Evolutionary conservation across 2,329 filamentous ascomycete species (phyloP).

Genomic region (Colletotrichum filicis): DNA sequence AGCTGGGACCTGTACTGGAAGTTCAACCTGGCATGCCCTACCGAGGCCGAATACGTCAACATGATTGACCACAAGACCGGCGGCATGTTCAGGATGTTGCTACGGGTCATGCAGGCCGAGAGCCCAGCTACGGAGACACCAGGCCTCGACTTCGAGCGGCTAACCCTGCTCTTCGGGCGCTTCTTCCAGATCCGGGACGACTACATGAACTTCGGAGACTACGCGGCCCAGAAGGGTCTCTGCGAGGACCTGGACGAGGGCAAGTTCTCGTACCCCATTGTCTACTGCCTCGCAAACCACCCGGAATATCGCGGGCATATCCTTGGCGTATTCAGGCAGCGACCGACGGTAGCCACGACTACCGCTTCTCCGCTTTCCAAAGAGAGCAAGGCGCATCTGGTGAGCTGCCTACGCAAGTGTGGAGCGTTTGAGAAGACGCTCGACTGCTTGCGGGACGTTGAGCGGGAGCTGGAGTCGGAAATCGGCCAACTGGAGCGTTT

Average conservation of each 20-base stretch:
- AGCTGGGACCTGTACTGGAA: conserved; percentile 43
- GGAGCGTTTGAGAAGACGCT: no score
- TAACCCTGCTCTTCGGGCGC: conserved; percentile 38
- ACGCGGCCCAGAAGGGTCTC: conserved; percentile 51
- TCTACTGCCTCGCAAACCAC: conserved; percentile 27
- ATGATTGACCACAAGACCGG: conserved; percentile 43
- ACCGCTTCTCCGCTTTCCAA: no score
- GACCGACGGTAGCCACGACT: background rate
- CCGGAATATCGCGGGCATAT: background rate
- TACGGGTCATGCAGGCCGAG: conserved; percentile 33
- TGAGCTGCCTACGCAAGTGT: no score
- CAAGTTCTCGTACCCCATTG: conserved; percentile 50
- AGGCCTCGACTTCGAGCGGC: background rate
- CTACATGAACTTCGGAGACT: conserved; percentile 45
- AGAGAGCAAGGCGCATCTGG: no score
- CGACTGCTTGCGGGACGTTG: no score
- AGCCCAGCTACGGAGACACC: background rate
- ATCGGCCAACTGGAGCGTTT: no score
- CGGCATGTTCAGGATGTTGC: conserved; percentile 37
- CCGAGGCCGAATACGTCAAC: conserved; percentile 40
- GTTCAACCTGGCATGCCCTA: conserved; percentile 35
- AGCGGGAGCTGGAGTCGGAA: background rate
- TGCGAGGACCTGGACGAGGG: conserved; percentile 55
- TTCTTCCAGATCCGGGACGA: conserved; percentile 49
- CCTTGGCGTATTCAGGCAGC: conserved; percentile 8